Percentiles rank a stretch among this genome's conserved stretches.
phyloP scores from a whole-genome alignment of 306 rosid genomes.

The Corylus americana region DNA sequence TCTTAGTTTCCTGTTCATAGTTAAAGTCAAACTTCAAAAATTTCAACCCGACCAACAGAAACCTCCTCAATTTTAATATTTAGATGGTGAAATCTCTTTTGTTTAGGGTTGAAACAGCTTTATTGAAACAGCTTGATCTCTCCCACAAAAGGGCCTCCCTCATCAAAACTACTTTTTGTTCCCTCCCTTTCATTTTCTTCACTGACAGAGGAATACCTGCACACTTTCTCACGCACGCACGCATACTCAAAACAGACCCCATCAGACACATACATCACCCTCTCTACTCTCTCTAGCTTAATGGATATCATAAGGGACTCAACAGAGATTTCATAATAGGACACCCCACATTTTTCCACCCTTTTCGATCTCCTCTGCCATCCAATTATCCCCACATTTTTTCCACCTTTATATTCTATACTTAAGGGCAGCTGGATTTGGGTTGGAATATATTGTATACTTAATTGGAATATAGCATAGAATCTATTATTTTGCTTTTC shows the following conservation, averaged over 20 bases:
- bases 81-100: too few species aligned
- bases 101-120: conserved; percentile 46
- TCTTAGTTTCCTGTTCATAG: conserved; percentile 53
- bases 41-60: too few species aligned
- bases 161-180: conserved; percentile 65
- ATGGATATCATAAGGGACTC: conserved; percentile 36
- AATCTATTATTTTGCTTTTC: too few species aligned
- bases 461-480: too few species aligned
- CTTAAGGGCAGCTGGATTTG: too few species aligned
- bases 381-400: conserved; percentile 48
- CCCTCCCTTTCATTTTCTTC: conserved; percentile 63
- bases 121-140: conserved; percentile 36
- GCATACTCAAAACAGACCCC: conserved; percentile 71
- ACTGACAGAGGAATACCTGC: conserved; percentile 99
- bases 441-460: too few species aligned
- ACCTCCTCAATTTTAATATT: too few species aligned
- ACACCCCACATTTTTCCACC: conserved; percentile 44
- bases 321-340: conserved; percentile 37
- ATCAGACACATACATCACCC: conserved; percentile 37
- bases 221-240: conserved; percentile 99
- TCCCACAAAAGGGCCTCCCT: neutral
- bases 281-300: conserved; percentile 28
- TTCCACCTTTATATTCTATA: too few species aligned
- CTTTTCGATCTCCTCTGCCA: conserved; percentile 33
- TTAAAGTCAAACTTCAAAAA: neutral